Evolutionary conservation across 164 flowering plant species (phyloP), one percentile per base, ranked within the genome.

Genomic region (Amborella trichopoda): DNA sequence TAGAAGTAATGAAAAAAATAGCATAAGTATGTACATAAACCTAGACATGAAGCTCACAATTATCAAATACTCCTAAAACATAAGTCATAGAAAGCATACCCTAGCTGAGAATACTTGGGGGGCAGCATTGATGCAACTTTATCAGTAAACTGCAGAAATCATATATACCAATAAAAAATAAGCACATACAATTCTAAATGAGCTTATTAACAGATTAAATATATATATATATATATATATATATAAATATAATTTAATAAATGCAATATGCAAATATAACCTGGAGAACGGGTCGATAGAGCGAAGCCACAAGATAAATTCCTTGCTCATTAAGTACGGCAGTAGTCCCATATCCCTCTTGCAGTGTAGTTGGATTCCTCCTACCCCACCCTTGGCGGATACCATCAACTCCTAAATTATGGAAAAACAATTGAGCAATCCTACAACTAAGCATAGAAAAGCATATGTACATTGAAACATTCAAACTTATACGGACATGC

Each of bases 331-430:
- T 95, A 67, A 93, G 74, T 46, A 88, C 74, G 46, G 94, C 73
- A 46, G 93, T 83, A 68, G 97, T 74, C 24, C 99, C 99, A 74
- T 88, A 93, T 45, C 99, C 99, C 74, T 93, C 99, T 59, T 88
- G 88, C 19, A 57, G 65, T 16, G 69, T 77, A 77, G 74, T 83
- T 43, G 89, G 55, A 53, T 80, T 81, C 64, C 70, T 83, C 71
- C 75, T 75, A 61, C 56, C 70, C 95, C 99, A 85, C 48, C 95
- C 93, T 81, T 84, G 95, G 40, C 94, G 77, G 65, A 81, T 69
- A 44, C 73, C 71, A 58, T 83, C 97, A 58, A 26, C 73, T 36
- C 93, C 94, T 80, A 52, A 16, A 50, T 21, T 19, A 45, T 23
- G 16, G 21, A 18, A 44, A 37, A 21, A 10, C 43, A n/a, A n/a